Conservation (phyloP, 441 rosid species). For the Populus hybrid region DNA sequence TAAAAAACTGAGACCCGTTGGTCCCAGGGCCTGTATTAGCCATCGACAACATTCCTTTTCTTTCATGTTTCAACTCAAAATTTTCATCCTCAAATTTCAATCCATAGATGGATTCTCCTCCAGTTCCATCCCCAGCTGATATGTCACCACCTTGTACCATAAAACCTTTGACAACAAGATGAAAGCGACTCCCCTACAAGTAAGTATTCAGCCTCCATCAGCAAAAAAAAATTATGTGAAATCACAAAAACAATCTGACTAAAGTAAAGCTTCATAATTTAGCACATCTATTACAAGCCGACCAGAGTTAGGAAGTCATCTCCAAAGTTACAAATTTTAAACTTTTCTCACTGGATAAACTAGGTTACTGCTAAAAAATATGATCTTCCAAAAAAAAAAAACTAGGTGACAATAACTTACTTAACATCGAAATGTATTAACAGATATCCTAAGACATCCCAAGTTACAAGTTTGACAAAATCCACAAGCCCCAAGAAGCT, state of each 20-base stretch:
- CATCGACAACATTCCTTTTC: conserved; percentile 85
- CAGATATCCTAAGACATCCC: not conserved
- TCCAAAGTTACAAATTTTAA: no score
- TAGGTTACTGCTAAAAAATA: no score
- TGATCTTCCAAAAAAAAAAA: not conserved
- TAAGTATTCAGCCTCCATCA: not conserved
- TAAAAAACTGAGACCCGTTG: conserved; percentile 82
- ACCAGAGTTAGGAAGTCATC: no score
- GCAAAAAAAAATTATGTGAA: not conserved
- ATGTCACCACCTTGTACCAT: conserved; percentile 90
- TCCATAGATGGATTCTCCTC: conserved; percentile 83
- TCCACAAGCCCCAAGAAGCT: not conserved
- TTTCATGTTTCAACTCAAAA: conserved; percentile 73
- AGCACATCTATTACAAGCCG: no score
- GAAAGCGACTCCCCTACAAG: conserved; percentile 61
- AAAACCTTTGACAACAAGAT: conserved; percentile 69
- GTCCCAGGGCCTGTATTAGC: conserved; percentile 76
- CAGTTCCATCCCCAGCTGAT: conserved; percentile 74
- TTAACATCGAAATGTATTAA: not conserved
- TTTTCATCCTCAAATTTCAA: conserved; percentile 80
- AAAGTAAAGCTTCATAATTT: not conserved
- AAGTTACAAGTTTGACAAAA: not conserved
- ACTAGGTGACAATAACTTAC: not conserved
- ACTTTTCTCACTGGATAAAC: no score
- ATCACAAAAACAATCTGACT: not conserved